A percentile compares a stretch with the other conserved stretches of the same genome.
Evolutionary conservation across 805 yeast species (phyloP).

Genomic region (Hemisphaericaspora nanyangensis): DNA sequence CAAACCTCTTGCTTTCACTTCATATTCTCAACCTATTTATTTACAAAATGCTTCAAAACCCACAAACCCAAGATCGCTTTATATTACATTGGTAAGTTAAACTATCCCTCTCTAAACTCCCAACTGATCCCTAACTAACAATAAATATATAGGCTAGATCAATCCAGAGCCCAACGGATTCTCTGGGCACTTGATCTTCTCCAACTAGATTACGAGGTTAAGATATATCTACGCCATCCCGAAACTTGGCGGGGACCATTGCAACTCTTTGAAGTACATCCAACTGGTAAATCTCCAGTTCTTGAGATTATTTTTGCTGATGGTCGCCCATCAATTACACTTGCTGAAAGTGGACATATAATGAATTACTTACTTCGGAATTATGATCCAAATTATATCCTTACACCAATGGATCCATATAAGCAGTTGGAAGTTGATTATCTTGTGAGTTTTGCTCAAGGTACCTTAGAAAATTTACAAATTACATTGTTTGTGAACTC

Average conservation of each 20-base stretch:
- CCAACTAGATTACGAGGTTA: constrained; percentile 50
- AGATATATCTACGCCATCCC: constrained; percentile 48
- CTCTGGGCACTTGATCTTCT: constrained; percentile 65
- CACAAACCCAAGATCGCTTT: constrained; percentile 18
- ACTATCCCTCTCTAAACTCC: background rate
- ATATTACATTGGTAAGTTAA: constrained; percentile 24
- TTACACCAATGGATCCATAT: constrained; percentile 27
- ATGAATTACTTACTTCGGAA: constrained; percentile 33
- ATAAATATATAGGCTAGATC: constrained; percentile 34
- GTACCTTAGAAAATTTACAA: constrained; percentile 52
- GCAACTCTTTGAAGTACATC: constrained; percentile 50
- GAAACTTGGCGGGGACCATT: constrained; percentile 43
- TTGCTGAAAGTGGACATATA: constrained; percentile 38
- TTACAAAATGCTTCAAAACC: constrained; percentile 18
- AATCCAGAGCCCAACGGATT: constrained; percentile 59
- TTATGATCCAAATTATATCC: constrained; percentile 27
- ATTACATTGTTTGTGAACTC: constrained; percentile 36
- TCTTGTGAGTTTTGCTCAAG: constrained; percentile 57
- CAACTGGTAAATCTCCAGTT: constrained; percentile 63
- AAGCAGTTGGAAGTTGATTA: constrained; percentile 47
- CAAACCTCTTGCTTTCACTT: too few species aligned
- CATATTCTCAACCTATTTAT: constrained; percentile 23
- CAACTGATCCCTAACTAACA: background rate
- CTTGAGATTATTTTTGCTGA: constrained; percentile 40
- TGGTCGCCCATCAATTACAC: constrained; percentile 28